Percentiles rank a stretch among this genome's conserved stretches.
These are phyloP conservation scores for Ustulina deusta DNA, from an alignment of 2,329 filamentous ascomycete genomes.

Conservation along the genomic window DNA sequence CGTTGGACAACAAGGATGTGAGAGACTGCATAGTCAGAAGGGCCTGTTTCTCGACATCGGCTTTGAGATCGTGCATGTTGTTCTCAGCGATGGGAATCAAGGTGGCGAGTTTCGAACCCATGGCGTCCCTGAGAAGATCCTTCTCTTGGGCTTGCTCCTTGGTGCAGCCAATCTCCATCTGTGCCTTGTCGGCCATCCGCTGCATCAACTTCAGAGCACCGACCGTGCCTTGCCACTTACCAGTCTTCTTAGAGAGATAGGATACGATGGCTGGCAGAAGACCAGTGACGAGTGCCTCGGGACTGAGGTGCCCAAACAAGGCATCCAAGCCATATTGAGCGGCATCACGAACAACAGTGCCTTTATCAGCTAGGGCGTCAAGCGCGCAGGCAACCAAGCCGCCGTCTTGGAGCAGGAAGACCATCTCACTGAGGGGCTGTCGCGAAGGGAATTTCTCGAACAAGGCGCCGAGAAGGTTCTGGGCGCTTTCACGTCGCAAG, in stretches of 20 bases:
- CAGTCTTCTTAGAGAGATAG: constrained; percentile 85
- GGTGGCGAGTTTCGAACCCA: constrained; percentile 87
- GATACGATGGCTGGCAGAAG: constrained; percentile 79
- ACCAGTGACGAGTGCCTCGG: constrained; percentile 85
- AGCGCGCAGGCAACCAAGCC: constrained; percentile 78
- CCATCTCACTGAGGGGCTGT: constrained; percentile 81
- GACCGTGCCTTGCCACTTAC: constrained; percentile 97
- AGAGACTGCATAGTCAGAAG: constrained; percentile 91
- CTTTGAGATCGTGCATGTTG: constrained; percentile 97
- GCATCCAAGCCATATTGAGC: constrained; percentile 95
- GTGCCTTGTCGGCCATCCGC: constrained; percentile 94
- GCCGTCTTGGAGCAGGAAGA: constrained; percentile 85
- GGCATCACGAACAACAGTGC: constrained; percentile 86
- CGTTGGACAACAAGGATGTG: constrained; percentile 91
- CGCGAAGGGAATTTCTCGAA: constrained; percentile 88
- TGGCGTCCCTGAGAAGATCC: constrained; percentile 87
- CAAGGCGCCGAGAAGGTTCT: constrained; percentile 93
- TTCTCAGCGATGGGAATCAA: constrained; percentile 92
- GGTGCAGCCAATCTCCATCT: constrained; percentile 81
- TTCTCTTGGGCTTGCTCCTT: constrained; percentile 88
- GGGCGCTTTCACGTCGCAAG: constrained; percentile 85
- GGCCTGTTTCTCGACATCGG: constrained; percentile 89
- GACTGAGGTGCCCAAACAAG: constrained; percentile 80
- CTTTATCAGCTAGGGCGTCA: constrained; percentile 91
- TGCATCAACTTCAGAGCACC: constrained; percentile 87